Conservation (phyloP, 2,329 filamentous ascomycete species). For the Ascosphaera apis region DNA sequence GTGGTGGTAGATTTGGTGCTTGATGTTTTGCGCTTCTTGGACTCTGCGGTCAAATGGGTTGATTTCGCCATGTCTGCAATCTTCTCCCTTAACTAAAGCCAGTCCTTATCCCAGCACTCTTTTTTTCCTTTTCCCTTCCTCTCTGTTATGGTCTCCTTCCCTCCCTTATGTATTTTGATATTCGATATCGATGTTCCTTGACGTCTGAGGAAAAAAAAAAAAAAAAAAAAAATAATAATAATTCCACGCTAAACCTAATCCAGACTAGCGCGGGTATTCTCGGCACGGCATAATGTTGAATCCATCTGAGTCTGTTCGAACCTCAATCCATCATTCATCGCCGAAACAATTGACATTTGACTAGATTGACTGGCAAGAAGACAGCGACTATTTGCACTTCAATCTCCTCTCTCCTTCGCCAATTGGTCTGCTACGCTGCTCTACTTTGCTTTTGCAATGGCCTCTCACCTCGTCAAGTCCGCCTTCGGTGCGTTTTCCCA, state of each 20-base stretch:
- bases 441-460: conserved; percentile 48
- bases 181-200: too few relatives aligned
- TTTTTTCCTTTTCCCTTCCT: too few relatives aligned
- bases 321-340: conserved; percentile 13
- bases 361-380: too few relatives aligned
- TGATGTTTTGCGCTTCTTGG: conserved; percentile 19
- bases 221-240: background rate
- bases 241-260: conserved; percentile 8
- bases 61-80: conserved; percentile 13
- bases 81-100: too few relatives aligned
- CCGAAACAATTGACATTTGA: conserved; percentile 13
- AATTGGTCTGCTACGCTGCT: background rate
- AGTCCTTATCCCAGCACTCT: too few relatives aligned
- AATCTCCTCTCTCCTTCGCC: conserved; percentile 12
- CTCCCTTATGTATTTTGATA: too few relatives aligned
- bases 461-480: conserved; percentile 89
- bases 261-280: conserved; percentile 12
- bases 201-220: too few relatives aligned
- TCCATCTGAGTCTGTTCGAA: conserved; percentile 3
- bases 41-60: conserved; percentile 4
- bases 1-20: conserved; percentile 4
- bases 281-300: conserved; percentile 4
- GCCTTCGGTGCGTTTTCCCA: conserved; percentile 54
- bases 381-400: conserved; percentile 10
- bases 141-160: too few relatives aligned